Percentiles rank a stretch among this genome's conserved stretches.
Evolutionary conservation across 2,329 filamentous ascomycete species (phyloP).

Genomic region (Exserohilum turcica): DNA sequence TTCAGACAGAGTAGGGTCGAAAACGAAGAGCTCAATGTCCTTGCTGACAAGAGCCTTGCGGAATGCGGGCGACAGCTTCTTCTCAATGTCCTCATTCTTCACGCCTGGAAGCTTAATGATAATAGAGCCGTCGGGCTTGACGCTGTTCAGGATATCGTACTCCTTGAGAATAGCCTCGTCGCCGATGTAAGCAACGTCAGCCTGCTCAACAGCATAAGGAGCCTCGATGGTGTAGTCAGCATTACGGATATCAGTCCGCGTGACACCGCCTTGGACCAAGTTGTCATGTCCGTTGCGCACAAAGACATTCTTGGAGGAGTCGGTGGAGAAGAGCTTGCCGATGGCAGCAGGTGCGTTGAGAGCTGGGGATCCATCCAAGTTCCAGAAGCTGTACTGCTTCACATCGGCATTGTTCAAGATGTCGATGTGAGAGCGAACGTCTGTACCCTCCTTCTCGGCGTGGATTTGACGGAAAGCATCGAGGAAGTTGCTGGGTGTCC

Average conservation of each 20-base stretch:
- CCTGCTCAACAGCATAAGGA: slow-evolving; percentile 77
- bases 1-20: slow-evolving; percentile 73
- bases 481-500: slow-evolving; percentile 62
- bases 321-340: slow-evolving; percentile 64
- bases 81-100: slow-evolving; percentile 89
- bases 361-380: slow-evolving; percentile 75
- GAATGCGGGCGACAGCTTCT: slow-evolving; percentile 73
- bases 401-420: slow-evolving; percentile 61
- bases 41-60: slow-evolving; percentile 74
- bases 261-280: slow-evolving; percentile 71
- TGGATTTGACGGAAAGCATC: slow-evolving; percentile 55
- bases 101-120: slow-evolving; percentile 77
- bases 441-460: slow-evolving; percentile 48
- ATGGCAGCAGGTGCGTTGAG: slow-evolving; percentile 67
- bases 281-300: slow-evolving; percentile 66
- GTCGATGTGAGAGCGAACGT: slow-evolving; percentile 56
- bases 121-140: slow-evolving; percentile 73
- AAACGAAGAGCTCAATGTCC: slow-evolving; percentile 71
- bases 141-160: slow-evolving; percentile 71
- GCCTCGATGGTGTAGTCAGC: slow-evolving; percentile 84
- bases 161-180: slow-evolving; percentile 80
- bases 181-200: slow-evolving; percentile 78
- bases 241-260: slow-evolving; percentile 83
- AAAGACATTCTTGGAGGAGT: slow-evolving; percentile 66
- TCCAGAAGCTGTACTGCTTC: slow-evolving; percentile 93